phyloP scores from a whole-genome alignment of 129 eudicot species.

The Smallanthus sonchifolius region DNA sequence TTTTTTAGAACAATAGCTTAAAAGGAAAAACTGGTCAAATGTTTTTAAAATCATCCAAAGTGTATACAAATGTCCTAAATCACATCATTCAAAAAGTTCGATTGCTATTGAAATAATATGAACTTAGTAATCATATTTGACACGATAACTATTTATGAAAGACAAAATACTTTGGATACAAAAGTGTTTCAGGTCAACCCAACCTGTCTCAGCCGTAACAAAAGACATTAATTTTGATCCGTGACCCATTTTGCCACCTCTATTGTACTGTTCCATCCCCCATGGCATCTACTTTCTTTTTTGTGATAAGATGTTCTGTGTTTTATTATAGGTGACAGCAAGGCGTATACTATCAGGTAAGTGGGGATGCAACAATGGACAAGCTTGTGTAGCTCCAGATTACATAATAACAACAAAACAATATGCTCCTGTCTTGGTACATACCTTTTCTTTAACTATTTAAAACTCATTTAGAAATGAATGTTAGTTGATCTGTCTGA shows the following conservation, averaged over 20 bases:
- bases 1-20: neutral
- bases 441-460: neutral
- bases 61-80: neutral
- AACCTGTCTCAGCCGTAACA: neutral
- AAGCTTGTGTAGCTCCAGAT: conserved; percentile 76
- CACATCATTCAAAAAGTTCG: neutral
- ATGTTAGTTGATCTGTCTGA: conserved; percentile 12
- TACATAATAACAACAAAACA: conserved; percentile 69
- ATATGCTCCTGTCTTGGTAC: conserved; percentile 68
- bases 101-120: neutral
- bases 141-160: neutral
- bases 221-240: neutral
- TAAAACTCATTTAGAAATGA: neutral
- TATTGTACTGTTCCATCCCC: neutral
- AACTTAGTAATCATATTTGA: neutral
- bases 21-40: neutral
- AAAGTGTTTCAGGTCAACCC: neutral
- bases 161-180: neutral
- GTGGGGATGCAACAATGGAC: conserved; percentile 85
- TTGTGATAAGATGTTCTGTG: conserved; percentile 6
- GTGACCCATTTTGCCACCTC: neutral
- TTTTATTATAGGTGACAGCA: conserved; percentile 45
- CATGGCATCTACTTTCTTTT: neutral
- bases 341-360: conserved; percentile 60
- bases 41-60: neutral